Percentiles rank a stretch among this genome's conserved stretches.
Evolutionary conservation across 257 asterid genomes (phyloP).

Genomic region (Vinca minor): DNA sequence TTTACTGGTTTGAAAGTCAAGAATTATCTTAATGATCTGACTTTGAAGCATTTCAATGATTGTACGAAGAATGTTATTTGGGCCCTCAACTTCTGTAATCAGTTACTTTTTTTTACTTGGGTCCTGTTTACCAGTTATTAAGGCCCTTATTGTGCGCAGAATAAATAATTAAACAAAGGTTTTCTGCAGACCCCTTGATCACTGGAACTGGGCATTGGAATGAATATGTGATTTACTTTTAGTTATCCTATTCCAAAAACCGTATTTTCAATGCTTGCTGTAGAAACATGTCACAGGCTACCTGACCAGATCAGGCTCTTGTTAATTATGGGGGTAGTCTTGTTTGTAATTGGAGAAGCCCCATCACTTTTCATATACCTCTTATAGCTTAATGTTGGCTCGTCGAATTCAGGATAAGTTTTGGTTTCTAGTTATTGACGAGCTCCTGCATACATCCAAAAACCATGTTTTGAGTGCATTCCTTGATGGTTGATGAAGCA

Average conservation of each 20-base stretch:
- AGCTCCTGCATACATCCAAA: neutral
- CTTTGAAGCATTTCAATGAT: neutral
- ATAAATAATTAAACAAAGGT: neutral
- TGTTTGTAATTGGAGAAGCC: neutral
- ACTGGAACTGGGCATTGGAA: too few relatives aligned
- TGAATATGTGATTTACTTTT: too few relatives aligned
- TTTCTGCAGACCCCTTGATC: too few relatives aligned
- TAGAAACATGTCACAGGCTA: too few relatives aligned
- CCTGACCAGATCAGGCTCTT: neutral
- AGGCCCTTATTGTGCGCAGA: neutral
- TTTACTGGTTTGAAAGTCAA: conserved; percentile 6
- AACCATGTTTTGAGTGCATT: neutral
- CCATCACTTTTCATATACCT: neutral
- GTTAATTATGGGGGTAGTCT: neutral
- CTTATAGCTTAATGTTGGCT: neutral
- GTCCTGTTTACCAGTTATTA: neutral
- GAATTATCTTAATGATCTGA: neutral
- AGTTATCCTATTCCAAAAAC: too few relatives aligned
- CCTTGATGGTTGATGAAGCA: neutral
- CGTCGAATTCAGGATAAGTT: neutral
- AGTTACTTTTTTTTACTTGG: neutral
- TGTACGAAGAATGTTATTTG: neutral
- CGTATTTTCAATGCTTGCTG: too few relatives aligned
- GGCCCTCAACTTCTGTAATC: neutral
- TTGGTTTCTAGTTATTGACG: neutral